These are phyloP conservation scores for Ampelomyces quisqualis DNA, from an alignment of 2,329 filamentous ascomycete genomes.

Conservation along the genomic window DNA sequence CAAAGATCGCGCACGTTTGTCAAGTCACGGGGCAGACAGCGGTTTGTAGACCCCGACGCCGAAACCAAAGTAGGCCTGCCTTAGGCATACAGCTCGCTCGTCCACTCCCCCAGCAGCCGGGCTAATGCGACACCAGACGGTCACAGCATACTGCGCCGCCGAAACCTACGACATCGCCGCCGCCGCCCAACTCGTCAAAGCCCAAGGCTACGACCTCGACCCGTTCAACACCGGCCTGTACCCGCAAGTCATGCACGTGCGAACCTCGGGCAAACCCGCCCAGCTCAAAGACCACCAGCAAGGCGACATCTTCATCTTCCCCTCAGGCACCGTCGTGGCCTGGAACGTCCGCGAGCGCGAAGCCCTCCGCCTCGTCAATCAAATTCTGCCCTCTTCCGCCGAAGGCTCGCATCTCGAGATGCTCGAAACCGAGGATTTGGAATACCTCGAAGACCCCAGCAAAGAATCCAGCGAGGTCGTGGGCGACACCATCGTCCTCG, in stretches of 20 bases:
- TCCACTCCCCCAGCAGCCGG: background rate
- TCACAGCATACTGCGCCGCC: conserved; percentile 68
- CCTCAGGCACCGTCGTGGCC: conserved; percentile 87
- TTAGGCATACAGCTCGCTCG: too few relatives aligned
- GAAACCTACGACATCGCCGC: conserved; percentile 64
- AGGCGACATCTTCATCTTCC: conserved; percentile 93
- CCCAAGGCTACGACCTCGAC: conserved; percentile 63
- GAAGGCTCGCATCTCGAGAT: conserved; percentile 69
- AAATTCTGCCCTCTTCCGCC: conserved; percentile 73
- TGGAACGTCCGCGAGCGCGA: conserved; percentile 83
- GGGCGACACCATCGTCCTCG: conserved; percentile 85
- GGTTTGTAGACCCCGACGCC: conserved; percentile 50
- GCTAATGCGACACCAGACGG: conserved; percentile 34
- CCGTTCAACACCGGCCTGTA: conserved; percentile 62
- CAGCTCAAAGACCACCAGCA: conserved; percentile 52
- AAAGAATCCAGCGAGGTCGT: conserved; percentile 75
- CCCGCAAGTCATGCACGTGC: conserved; percentile 65
- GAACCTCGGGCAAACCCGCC: conserved; percentile 44
- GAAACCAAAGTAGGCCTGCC: conserved; percentile 42
- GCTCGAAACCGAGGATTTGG: conserved; percentile 84
- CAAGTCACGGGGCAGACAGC: conserved; percentile 48
- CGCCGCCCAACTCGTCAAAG: conserved; percentile 58
- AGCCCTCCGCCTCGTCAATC: conserved; percentile 57
- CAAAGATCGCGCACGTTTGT: conserved; percentile 62
- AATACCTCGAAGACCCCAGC: conserved; percentile 74